A percentile compares a stretch with the other conserved stretches of the same genome.
phyloP scores from a whole-genome alignment of 78 protist genomes.

The Diacronema lutheri region DNA sequence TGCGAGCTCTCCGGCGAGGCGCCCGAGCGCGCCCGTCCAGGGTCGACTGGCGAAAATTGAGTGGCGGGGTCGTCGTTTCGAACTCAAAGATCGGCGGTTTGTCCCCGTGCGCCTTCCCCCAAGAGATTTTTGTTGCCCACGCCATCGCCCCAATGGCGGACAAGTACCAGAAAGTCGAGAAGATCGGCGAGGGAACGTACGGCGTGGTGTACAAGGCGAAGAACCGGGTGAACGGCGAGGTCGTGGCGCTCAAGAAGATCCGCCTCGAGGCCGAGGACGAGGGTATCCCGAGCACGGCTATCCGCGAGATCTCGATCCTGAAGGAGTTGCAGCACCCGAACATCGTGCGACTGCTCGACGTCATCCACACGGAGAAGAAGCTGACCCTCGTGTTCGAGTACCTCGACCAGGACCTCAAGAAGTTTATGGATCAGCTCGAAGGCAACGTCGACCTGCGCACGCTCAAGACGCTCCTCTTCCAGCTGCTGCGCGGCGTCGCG shows the following conservation, averaged over 20 bases:
- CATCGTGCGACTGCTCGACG: conserved; percentile 93
- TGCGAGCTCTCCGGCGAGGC: too few species aligned
- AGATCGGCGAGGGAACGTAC: conserved; percentile 98
- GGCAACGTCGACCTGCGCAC: conserved; percentile 38
- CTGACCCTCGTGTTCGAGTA: conserved; percentile 97
- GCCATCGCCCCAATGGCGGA: too few species aligned
- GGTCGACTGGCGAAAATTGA: too few species aligned
- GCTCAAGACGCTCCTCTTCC: conserved; percentile 79
- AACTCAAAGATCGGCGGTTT: too few species aligned
- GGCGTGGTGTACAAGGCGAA: conserved; percentile 97
- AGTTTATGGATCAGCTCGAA: conserved; percentile 71
- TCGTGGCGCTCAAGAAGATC: conserved; percentile 96
- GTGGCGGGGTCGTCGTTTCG: too few species aligned
- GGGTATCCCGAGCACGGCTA: conserved; percentile 97
- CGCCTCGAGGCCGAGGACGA: conserved; percentile 94
- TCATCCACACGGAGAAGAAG: conserved; percentile 84
- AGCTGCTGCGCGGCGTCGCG: conserved; percentile 92
- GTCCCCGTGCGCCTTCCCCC: too few species aligned
- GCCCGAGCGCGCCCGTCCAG: too few species aligned
- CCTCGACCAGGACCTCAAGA: conserved; percentile 93
- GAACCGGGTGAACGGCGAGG: conserved; percentile 65
- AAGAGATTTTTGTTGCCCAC: too few species aligned
- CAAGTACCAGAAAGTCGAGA: conserved; percentile 78
- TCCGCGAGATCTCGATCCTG: conserved; percentile 95
- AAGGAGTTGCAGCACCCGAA: conserved; percentile 93